phyloP scores from a whole-genome alignment of 2,329 filamentous ascomycete species.

The Diaporthe citri region DNA sequence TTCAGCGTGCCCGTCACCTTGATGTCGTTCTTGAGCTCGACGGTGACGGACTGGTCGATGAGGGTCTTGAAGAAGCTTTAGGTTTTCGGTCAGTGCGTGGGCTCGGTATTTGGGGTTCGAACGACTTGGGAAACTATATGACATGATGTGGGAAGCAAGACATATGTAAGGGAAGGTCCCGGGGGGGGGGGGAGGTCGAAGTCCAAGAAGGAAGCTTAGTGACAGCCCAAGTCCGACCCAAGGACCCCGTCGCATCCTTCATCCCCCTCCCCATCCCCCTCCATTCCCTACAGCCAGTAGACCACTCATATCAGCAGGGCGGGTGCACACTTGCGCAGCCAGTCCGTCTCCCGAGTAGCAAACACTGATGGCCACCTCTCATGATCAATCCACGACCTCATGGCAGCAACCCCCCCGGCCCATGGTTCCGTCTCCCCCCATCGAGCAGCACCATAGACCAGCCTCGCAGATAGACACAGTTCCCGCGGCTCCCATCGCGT shows the following conservation, averaged over 20 bases:
- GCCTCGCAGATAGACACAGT: too few relatives aligned
- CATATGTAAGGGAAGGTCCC: neutral
- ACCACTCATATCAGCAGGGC: neutral
- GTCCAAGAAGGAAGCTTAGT: neutral
- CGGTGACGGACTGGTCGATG: constrained; percentile 95
- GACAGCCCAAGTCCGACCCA: neutral
- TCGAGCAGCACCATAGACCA: neutral
- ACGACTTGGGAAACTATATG: neutral
- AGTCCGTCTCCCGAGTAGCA: neutral
- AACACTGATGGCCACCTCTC: neutral
- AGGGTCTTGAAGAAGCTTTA: constrained; percentile 97
- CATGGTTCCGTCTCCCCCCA: neutral
- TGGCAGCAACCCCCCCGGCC: neutral
- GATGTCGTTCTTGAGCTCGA: constrained; percentile 99
- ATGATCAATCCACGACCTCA: neutral
- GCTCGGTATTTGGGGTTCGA: too few relatives aligned
- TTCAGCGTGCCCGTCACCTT: constrained; percentile 95
- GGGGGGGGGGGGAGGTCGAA: neutral
- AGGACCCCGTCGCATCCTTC: neutral
- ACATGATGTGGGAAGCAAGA: too few relatives aligned
- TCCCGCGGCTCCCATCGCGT: neutral
- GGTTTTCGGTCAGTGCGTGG: neutral
- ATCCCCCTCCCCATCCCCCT: neutral
- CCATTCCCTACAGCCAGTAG: neutral
- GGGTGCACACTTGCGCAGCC: neutral